phyloP scores from a whole-genome alignment of 192 early-diverging fungal species.

The Coemansia sp. region DNA sequence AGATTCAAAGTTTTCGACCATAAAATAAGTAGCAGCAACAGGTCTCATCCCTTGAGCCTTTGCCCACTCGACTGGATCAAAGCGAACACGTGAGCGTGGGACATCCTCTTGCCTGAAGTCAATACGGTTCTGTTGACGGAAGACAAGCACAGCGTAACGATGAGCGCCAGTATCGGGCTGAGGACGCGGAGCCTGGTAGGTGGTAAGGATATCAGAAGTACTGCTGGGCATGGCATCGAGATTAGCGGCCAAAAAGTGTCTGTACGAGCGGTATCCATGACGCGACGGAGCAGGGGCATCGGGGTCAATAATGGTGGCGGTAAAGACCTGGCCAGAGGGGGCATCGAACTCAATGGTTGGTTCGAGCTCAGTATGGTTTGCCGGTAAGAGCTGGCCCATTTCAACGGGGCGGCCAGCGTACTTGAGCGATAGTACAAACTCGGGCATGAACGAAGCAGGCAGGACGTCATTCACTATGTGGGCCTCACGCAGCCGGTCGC shows the following conservation, averaged over 20 bases:
- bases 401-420: conserved; percentile 15
- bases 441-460: conserved; percentile 17
- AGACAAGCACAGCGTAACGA: conserved; percentile 24
- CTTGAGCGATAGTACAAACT: conserved; percentile 22
- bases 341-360: conserved; percentile 37
- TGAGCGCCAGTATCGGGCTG: conserved; percentile 25
- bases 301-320: conserved; percentile 35
- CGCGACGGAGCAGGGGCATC: conserved; percentile 20
- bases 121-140: conserved; percentile 18
- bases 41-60: conserved; percentile 25
- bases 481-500: conserved; percentile 6
- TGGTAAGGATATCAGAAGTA: conserved; percentile 16
- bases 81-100: conserved; percentile 29
- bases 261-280: conserved; percentile 37
- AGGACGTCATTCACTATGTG: conserved; percentile 28
- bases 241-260: conserved; percentile 34
- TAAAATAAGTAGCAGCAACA: conserved; percentile 34
- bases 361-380: conserved; percentile 21
- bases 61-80: conserved; percentile 32
- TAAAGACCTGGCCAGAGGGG: conserved; percentile 18
- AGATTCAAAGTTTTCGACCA: conserved; percentile 20
- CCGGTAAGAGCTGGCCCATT: conserved; percentile 33
- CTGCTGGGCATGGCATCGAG: conserved; percentile 10
- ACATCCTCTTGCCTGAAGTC: conserved; percentile 13
- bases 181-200: conserved; percentile 19